Evolutionary conservation across 768 basidiomycete genomes (phyloP).

Genomic region (Podaxis sp.): DNA sequence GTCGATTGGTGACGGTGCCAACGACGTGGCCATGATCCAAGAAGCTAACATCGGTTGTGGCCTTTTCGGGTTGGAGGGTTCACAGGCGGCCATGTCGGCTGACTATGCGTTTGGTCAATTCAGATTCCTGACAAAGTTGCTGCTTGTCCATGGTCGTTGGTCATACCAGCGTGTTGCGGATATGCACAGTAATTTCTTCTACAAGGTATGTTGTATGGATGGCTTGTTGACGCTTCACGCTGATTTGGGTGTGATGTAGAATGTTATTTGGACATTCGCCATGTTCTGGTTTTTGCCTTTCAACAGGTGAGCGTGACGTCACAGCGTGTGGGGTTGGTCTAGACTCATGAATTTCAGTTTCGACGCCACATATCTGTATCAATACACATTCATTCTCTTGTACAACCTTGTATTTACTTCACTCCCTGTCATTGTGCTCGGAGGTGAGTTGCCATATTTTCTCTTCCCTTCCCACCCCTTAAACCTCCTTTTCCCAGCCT

Average conservation of each 20-base stretch:
- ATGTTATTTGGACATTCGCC: slow-evolving; percentile 90
- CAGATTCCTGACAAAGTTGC: slow-evolving; percentile 85
- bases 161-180: slow-evolving; percentile 95
- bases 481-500: slow-evolving; percentile 48
- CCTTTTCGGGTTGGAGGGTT: slow-evolving; percentile 90
- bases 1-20: slow-evolving; percentile 96
- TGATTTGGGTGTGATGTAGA: slow-evolving; percentile 41
- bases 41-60: slow-evolving; percentile 99
- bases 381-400: slow-evolving; percentile 90
- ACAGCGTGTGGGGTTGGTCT: slow-evolving; percentile 1
- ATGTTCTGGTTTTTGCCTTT: slow-evolving; percentile 94
- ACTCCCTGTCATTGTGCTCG: slow-evolving; percentile 86
- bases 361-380: slow-evolving; percentile 92
- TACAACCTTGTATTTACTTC: slow-evolving; percentile 95
- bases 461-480: slow-evolving; percentile 3
- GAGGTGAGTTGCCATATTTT: slow-evolving; percentile 51
- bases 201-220: slow-evolving; percentile 61
- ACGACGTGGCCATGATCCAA: slow-evolving; percentile 99
- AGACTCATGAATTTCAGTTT: slow-evolving; percentile 51
- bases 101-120: slow-evolving; percentile 99
- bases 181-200: slow-evolving; percentile 98
- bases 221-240: too few species aligned
- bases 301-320: slow-evolving; percentile 58
- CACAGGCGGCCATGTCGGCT: slow-evolving; percentile 98
- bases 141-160: slow-evolving; percentile 96